A percentile compares a stretch with the other conserved stretches of the same genome.
Conservation (phyloP, 176 grass and related monocot species). For the Tuctoria greenei region DNA sequence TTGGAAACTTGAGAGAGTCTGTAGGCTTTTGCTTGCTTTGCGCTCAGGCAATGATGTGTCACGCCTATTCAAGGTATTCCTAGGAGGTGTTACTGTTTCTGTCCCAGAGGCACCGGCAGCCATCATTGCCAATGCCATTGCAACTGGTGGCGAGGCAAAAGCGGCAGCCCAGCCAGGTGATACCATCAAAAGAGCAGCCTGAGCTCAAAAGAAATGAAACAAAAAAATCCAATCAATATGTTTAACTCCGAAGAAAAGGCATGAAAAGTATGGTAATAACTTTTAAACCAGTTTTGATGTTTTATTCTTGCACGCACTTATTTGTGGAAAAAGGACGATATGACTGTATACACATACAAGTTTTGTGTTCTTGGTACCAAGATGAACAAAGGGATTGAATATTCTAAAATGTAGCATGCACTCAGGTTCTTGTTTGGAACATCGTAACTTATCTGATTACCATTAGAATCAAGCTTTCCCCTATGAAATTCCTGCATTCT, state of each 20-base stretch:
- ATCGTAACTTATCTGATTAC: not conserved
- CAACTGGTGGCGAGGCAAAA: slow-evolving; percentile 98
- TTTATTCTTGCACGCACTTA: not conserved
- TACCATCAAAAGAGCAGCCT: slow-evolving; percentile 89
- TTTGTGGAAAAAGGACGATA: not conserved
- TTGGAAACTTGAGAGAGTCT: slow-evolving; percentile 86
- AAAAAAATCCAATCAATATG: slow-evolving; percentile 15
- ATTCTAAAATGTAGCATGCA: not conserved
- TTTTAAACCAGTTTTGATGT: slow-evolving; percentile 17
- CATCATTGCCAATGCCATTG: slow-evolving; percentile 98
- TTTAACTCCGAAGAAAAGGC: slow-evolving; percentile 8
- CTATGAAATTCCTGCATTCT: not conserved
- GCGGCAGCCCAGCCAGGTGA: slow-evolving; percentile 96
- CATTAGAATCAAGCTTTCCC: not conserved
- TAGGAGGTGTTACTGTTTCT: slow-evolving; percentile 65
- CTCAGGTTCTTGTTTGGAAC: not conserved
- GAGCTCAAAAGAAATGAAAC: slow-evolving; percentile 16
- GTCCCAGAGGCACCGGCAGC: slow-evolving; percentile 91
- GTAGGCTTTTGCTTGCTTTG: slow-evolving; percentile 61
- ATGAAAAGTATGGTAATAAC: slow-evolving; percentile 12
- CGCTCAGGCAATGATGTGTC: slow-evolving; percentile 71
- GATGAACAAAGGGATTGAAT: not conserved
- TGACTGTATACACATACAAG: not conserved
- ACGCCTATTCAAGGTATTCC: slow-evolving; percentile 62
- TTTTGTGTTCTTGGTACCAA: not conserved